A percentile compares a stretch with the other conserved stretches of the same genome.
phyloP scores from a whole-genome alignment of 2,329 filamentous ascomycete species.

The Trichoderma sp. region DNA sequence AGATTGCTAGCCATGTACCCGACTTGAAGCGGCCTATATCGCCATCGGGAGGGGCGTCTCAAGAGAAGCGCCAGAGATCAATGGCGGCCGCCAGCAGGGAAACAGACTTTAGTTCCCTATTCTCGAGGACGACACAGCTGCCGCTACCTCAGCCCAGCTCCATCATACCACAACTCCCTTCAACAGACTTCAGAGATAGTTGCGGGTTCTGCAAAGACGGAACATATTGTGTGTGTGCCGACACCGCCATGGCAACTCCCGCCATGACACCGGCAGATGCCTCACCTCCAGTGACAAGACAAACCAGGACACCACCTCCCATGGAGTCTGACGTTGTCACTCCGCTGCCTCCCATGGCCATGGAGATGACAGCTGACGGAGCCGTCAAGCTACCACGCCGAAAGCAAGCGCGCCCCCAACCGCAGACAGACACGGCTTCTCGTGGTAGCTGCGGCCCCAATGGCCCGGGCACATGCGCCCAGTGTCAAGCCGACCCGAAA shows the following conservation, averaged over 20 bases:
- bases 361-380: conserved; percentile 58
- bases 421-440: conserved; percentile 24
- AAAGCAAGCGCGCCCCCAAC: conserved; percentile 31
- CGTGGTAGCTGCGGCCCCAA: conserved; percentile 56
- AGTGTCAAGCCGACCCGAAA: conserved; percentile 73
- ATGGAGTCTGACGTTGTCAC: conserved; percentile 58
- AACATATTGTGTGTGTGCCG: conserved; percentile 78
- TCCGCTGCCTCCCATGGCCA: conserved; percentile 43
- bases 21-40: conserved; percentile 51
- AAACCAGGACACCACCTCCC: conserved; percentile 56
- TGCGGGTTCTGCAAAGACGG: conserved; percentile 83
- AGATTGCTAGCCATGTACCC: conserved; percentile 37
- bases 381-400: conserved; percentile 56
- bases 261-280: conserved; percentile 41
- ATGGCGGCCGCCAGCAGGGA: conserved; percentile 56
- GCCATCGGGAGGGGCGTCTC: conserved; percentile 39
- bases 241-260: conserved; percentile 45
- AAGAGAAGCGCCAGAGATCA: conserved; percentile 57
- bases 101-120: conserved; percentile 70
- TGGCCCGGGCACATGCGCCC: conserved; percentile 74
- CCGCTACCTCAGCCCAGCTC: conserved; percentile 22
- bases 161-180: conserved; percentile 35
- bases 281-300: conserved; percentile 41
- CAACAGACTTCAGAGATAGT: conserved; percentile 54
- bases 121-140: conserved; percentile 45